Conservation (phyloP, 2,329 filamentous ascomycete species). For the Calonectria pteridis region DNA sequence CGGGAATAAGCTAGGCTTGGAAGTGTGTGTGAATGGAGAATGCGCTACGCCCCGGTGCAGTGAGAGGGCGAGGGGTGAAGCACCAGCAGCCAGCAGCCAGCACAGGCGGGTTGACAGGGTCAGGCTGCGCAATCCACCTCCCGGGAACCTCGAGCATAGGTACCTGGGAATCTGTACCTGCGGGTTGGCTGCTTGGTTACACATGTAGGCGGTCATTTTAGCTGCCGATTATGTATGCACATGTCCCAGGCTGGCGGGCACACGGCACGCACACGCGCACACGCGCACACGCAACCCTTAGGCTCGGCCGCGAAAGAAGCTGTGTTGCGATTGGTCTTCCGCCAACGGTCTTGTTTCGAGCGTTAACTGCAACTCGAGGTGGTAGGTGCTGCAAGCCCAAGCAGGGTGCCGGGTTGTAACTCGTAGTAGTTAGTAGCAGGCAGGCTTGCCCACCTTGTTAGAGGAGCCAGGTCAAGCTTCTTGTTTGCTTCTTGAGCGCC, state of each 20-base stretch:
- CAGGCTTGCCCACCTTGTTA: not conserved
- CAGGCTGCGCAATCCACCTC: not conserved
- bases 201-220: not conserved
- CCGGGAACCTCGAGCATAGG: not conserved
- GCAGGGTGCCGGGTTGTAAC: constrained; percentile 4
- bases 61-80: not conserved
- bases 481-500: constrained; percentile 8
- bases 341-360: not conserved
- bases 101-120: not conserved
- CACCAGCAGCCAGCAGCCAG: not conserved
- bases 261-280: not conserved
- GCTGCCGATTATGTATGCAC: constrained; percentile 4
- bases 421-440: not conserved
- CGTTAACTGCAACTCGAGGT: not conserved
- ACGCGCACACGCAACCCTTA: not conserved
- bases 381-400: constrained; percentile 1
- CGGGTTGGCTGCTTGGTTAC: not conserved
- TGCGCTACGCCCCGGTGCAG: constrained; percentile 5
- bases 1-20: constrained; percentile 8
- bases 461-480: not conserved
- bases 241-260: not conserved
- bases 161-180: not conserved
- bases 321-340: constrained; percentile 11
- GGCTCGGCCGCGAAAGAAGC: not conserved
- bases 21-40: not conserved